phyloP scores from a whole-genome alignment of 2,329 filamentous ascomycete genomes.

The Diaporthe sp. region DNA sequence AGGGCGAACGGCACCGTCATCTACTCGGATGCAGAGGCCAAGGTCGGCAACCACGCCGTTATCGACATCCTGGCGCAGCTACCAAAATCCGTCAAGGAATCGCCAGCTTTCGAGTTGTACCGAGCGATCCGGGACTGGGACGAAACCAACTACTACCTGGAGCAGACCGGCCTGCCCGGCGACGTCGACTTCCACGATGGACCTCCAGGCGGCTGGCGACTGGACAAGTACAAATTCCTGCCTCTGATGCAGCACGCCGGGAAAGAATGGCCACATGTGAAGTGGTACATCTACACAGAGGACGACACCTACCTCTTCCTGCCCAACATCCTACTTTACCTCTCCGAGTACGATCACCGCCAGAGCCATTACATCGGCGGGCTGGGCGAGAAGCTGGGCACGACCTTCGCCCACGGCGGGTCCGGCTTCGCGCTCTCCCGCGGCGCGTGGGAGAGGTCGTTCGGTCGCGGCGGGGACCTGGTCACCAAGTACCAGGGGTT shows the following conservation, averaged over 20 bases:
- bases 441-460: conserved; percentile 35
- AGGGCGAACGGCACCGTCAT: conserved; percentile 44
- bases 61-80: conserved; percentile 47
- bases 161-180: conserved; percentile 41
- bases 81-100: conserved; percentile 42
- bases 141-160: conserved; percentile 46
- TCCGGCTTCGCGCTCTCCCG: conserved; percentile 39
- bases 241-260: conserved; percentile 36
- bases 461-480: conserved; percentile 14
- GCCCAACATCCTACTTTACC: conserved; percentile 36
- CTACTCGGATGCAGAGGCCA: conserved; percentile 47
- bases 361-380: conserved; percentile 39
- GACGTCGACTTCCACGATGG: conserved; percentile 30
- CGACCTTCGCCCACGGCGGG: conserved; percentile 42
- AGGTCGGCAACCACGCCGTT: conserved; percentile 45
- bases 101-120: conserved; percentile 43
- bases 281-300: conserved; percentile 46
- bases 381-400: conserved; percentile 35
- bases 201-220: conserved; percentile 30
- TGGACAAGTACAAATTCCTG: conserved; percentile 42
- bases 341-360: conserved; percentile 38
- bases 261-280: conserved; percentile 38
- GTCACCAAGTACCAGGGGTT: conserved; percentile 27
- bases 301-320: conserved; percentile 43
- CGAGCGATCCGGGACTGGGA: conserved; percentile 45